phyloP scores from a whole-genome alignment of 1,284 basidiomycete genomes.

The Melampsora occidentalis region DNA sequence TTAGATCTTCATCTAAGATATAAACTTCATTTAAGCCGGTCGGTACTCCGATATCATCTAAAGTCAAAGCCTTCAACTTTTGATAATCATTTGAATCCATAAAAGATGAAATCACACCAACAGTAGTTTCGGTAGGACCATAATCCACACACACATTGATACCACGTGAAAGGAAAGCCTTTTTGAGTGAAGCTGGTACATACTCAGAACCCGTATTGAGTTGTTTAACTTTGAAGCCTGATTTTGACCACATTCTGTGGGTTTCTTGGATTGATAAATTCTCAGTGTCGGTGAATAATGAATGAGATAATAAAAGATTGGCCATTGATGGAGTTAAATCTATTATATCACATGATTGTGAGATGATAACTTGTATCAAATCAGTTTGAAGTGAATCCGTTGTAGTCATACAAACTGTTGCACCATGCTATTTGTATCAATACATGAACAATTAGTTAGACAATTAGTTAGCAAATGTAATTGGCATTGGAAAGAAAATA shows the following conservation, averaged over 20 bases:
- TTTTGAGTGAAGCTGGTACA: constrained; percentile 47
- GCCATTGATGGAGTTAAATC: constrained; percentile 49
- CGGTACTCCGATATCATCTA: constrained; percentile 48
- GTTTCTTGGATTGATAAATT: constrained; percentile 42
- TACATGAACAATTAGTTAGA: not conserved
- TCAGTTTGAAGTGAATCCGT: constrained; percentile 46
- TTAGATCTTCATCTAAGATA: constrained; percentile 42
- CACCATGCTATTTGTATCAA: constrained; percentile 45
- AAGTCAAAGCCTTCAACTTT: constrained; percentile 20
- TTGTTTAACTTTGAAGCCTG: constrained; percentile 21
- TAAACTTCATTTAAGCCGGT: constrained; percentile 46
- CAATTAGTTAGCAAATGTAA: not conserved
- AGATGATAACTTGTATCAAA: constrained; percentile 45
- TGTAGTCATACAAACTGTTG: constrained; percentile 48
- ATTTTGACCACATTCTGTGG: constrained; percentile 40
- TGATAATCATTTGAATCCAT: constrained; percentile 41
- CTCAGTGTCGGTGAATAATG: constrained; percentile 44
- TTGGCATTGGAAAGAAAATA: constrained; percentile 4
- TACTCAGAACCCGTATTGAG: constrained; percentile 49
- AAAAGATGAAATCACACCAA: constrained; percentile 47
- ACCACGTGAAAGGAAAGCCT: constrained; percentile 47
- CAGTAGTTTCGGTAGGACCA: constrained; percentile 49
- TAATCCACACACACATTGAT: constrained; percentile 49
- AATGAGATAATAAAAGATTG: constrained; percentile 47
- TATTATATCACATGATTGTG: constrained; percentile 46